These are phyloP conservation scores for Gomphus bonarii DNA, from an alignment of 1,284 basidiomycete species.

Conservation along the genomic window DNA sequence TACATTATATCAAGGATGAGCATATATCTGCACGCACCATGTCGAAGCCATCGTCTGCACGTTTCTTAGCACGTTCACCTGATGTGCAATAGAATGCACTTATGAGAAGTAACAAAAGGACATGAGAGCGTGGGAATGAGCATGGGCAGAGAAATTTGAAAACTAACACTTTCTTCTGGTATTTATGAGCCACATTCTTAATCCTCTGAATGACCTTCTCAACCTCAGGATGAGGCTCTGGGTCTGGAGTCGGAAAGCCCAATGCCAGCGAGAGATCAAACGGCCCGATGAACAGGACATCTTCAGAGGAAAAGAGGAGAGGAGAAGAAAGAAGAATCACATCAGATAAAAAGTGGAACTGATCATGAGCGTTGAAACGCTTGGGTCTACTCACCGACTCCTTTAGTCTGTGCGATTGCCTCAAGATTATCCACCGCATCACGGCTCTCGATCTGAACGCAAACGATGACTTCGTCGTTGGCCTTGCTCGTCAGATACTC, in stretches of 20 bases:
- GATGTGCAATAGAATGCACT: conserved; percentile 40
- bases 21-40: conserved; percentile 29
- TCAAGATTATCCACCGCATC: conserved; percentile 51
- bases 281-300: conserved; percentile 56
- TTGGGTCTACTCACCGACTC: conserved; percentile 48
- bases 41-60: conserved; percentile 48
- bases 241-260: conserved; percentile 47
- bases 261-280: conserved; percentile 55
- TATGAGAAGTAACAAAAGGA: background rate
- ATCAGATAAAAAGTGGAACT: no score
- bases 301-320: conserved; percentile 15
- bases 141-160: background rate
- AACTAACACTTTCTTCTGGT: conserved; percentile 57
- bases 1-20: background rate
- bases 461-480: conserved; percentile 46
- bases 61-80: conserved; percentile 36
- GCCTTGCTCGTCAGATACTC: conserved; percentile 44
- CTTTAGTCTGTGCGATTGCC: conserved; percentile 51
- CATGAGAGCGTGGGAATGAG: background rate
- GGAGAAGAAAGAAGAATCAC: no score
- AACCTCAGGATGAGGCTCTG: conserved; percentile 51
- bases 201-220: conserved; percentile 53
- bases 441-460: conserved; percentile 58
- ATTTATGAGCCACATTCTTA: conserved; percentile 38
- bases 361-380: no score